Base-by-base conservation (phyloP, 2,329 filamentous ascomycete species). In the Allantophomopsis lycopodina region DNA sequence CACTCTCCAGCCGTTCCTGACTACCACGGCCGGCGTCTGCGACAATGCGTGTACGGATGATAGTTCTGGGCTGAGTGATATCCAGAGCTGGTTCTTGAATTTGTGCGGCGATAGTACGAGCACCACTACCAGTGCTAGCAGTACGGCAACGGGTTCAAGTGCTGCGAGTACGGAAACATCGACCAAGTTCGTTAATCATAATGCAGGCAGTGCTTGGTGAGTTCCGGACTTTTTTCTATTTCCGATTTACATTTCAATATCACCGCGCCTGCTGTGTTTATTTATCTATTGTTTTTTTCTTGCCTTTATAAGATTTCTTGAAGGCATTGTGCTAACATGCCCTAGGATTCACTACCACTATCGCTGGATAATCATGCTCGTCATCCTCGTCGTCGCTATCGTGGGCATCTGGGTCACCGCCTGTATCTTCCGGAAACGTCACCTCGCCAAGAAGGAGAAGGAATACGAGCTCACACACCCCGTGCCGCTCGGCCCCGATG, bases 341-440 rank as follows among this genome's bases (percentile, higher is more conserved):
- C 23, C 35, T 44, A 85, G 82, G 81, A 61, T 83, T 37, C 67
- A 70, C 7, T 68, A 64, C 20, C 83, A 89, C 58, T 85, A 74
- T 65, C 70, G 77, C 63, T 94, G 84, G 84, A 73, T 93, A 35
- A 68, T 89, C 45, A 85, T 91, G 69, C 67, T 91, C 39, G 77
- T 86, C 47, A 64, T 89, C 45, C 68, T 93, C 20, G 69, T 79
- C 34, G 64, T 89, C 43, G 79, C 66, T 39, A 82, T 93, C 44
- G 61, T 69, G 12, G 65, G 66, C 42, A 71, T 85, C 51, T 82
- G 79, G 67, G 60, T 80, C 32, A 67, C 73, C 14, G 80, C 79
- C 32, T 74, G 78, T 52, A 72, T 81, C 57, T 75, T 84, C 61
- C 81, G 84, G 48, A 76, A 77, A 42, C 78, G 80, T 48, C 81